A percentile compares a stretch with the other conserved stretches of the same genome.
Evolutionary conservation across 371 early-diverging fungal species (phyloP).

Genomic region (Batkoa obscura): DNA sequence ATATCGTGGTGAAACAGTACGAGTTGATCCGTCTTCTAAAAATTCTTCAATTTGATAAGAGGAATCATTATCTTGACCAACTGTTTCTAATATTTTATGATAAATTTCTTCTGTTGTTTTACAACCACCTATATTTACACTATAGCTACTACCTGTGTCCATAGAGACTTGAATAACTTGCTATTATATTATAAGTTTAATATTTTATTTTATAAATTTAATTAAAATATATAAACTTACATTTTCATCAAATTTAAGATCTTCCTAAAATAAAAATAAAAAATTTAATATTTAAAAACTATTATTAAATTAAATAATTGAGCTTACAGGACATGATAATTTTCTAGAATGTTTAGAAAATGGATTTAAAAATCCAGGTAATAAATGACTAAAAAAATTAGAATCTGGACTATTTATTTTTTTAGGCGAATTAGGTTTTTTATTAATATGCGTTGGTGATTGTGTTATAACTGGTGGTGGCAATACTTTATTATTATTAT

Average conservation of each 20-base stretch:
- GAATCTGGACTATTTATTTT: too few relatives aligned
- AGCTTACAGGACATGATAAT: background rate
- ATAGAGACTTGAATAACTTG: background rate
- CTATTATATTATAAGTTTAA: background rate
- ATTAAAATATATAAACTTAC: background rate
- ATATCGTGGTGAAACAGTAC: background rate
- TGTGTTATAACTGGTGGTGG: too few relatives aligned
- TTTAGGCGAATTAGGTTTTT: too few relatives aligned
- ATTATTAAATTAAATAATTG: background rate
- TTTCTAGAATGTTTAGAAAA: conserved; percentile 3
- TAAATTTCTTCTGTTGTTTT: conserved; percentile 1
- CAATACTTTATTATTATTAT: too few relatives aligned
- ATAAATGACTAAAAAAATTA: background rate
- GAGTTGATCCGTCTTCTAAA: background rate
- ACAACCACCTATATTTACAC: conserved; percentile 5
- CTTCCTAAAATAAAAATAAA: background rate
- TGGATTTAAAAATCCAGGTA: background rate
- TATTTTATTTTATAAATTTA: background rate
- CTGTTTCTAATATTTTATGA: background rate
- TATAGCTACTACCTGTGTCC: background rate
- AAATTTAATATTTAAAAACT: background rate
- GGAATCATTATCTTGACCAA: background rate
- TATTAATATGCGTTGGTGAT: too few relatives aligned
- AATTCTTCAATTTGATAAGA: conserved; percentile 2
- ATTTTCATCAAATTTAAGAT: conserved; percentile 3